Base-by-base conservation (phyloP, 805 yeast species). In the Candida broadrunensis region DNA sequence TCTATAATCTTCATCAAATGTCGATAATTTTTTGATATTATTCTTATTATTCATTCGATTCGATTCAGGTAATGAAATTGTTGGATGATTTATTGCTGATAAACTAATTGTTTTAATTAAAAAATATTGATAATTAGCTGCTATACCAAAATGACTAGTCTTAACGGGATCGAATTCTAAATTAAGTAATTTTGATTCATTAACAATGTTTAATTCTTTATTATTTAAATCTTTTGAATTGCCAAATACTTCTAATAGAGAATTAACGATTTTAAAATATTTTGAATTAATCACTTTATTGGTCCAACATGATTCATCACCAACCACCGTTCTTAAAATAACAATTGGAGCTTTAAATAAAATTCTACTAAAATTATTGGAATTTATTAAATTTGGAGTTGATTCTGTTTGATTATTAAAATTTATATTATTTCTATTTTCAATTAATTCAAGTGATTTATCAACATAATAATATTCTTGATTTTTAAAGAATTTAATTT, bases 231-330 rank as follows among this genome's bases (percentile, higher is more conserved):
- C 56, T 1, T 63, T 41, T 44, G 53, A 49, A 40, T 80, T 77
- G 2, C 83, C 84, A 2, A 70, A 62, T 38, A 79, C 61, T 11
- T 72, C 72, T n/a, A 60, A 52, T 2, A 80, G 44, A 4, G 76
- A 67, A 27, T 60, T 54, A 5, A 81, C 87, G n/a, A 61, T 60
- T 41, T 70, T 65, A 60, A 83, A 81, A 40, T 55, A 65, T 4
- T 47, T 47, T 1, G 63, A 54, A 16, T 60, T 56, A 1, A 81
- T 54, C 9, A 65, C 65, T 36, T 61, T 64, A 5, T 71, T 58
- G 0, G 83, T 71, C 87, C 88, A 82, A 23, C 72, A 78, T 41
- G 70, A 74, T 35, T 75, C 81, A 7, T 60, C 60, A 5, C 14
- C 14, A 19, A 78, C 39, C 9, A 67, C 41, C 2, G 61, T 52